phyloP scores from a whole-genome alignment of 164 flowering plant species.

The Aristolochia fimbriata region DNA sequence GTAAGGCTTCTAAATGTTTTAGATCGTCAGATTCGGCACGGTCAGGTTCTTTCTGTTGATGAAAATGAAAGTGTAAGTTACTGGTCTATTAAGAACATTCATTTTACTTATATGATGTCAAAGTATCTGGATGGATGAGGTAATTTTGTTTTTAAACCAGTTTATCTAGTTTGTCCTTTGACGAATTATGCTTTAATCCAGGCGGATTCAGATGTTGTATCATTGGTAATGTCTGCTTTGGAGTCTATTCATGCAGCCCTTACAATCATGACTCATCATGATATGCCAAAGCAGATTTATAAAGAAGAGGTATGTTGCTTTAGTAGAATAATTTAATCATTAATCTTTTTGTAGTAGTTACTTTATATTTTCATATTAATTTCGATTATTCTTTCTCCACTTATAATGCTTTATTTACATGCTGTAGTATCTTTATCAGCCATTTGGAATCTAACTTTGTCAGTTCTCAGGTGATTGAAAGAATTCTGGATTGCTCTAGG shows the following conservation, averaged over 20 bases:
- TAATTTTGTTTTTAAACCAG: background rate
- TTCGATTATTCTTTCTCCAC: background rate
- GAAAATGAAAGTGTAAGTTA: slow-evolving; percentile 73
- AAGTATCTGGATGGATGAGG: too few relatives aligned
- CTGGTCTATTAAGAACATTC: too few relatives aligned
- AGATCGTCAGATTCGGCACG: slow-evolving; percentile 84
- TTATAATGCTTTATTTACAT: background rate
- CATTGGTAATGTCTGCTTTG: slow-evolving; percentile 54
- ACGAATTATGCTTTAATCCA: slow-evolving; percentile 22
- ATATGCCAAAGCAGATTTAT: slow-evolving; percentile 90
- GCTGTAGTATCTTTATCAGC: background rate
- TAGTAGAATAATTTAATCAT: background rate
- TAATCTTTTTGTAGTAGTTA: background rate
- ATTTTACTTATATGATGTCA: too few relatives aligned
- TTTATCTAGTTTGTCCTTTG: background rate
- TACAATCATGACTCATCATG: slow-evolving; percentile 59
- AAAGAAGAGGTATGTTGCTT: slow-evolving; percentile 71
- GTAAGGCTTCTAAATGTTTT: slow-evolving; percentile 55
- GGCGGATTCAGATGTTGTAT: slow-evolving; percentile 62
- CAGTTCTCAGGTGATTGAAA: slow-evolving; percentile 64
- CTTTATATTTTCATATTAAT: background rate
- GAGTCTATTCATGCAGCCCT: slow-evolving; percentile 90
- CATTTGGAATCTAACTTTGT: background rate
- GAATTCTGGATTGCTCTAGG: slow-evolving; percentile 87
- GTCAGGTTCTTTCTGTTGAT: slow-evolving; percentile 72